Evolutionary conservation across 75 land plant genomes (phyloP).

Genomic region (Larix kaempferi): DNA sequence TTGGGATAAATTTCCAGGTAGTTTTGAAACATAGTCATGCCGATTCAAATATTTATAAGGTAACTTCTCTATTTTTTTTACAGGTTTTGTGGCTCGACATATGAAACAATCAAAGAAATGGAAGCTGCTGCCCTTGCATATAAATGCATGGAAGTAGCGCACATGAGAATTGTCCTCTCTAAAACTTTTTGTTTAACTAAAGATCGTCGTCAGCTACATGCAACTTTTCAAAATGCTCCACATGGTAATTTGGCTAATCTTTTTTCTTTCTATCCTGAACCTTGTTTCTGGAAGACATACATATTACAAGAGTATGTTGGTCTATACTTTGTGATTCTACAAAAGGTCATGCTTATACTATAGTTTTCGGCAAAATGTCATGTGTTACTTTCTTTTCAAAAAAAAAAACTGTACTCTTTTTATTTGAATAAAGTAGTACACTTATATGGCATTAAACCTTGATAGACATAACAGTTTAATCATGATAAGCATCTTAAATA

Average conservation of each 20-base stretch:
- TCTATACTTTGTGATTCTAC: neutral
- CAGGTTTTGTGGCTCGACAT: conserved; percentile 81
- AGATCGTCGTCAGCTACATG: conserved; percentile 63
- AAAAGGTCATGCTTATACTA: no score
- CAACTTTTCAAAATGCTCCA: conserved; percentile 44
- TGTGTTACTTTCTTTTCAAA: neutral
- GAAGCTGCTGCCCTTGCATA: conserved; percentile 88
- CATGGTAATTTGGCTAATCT: conserved; percentile 24
- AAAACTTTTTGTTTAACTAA: conserved; percentile 39
- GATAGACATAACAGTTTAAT: no score
- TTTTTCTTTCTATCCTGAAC: neutral
- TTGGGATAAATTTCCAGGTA: neutral
- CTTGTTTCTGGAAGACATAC: neutral
- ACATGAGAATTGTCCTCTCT: conserved; percentile 62
- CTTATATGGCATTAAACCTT: no score
- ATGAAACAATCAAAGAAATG: conserved; percentile 69
- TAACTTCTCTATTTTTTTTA: neutral
- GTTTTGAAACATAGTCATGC: neutral
- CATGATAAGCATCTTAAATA: no score
- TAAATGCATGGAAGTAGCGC: conserved; percentile 87
- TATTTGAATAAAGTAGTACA: no score
- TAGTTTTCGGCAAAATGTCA: neutral
- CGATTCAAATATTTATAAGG: neutral
- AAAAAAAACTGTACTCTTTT: no score
- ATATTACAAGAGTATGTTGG: neutral